Percentiles rank a stretch among this genome's conserved stretches.
phyloP scores from a whole-genome alignment of 768 basidiomycete genomes.

The Thelephora aurantiotincta region DNA sequence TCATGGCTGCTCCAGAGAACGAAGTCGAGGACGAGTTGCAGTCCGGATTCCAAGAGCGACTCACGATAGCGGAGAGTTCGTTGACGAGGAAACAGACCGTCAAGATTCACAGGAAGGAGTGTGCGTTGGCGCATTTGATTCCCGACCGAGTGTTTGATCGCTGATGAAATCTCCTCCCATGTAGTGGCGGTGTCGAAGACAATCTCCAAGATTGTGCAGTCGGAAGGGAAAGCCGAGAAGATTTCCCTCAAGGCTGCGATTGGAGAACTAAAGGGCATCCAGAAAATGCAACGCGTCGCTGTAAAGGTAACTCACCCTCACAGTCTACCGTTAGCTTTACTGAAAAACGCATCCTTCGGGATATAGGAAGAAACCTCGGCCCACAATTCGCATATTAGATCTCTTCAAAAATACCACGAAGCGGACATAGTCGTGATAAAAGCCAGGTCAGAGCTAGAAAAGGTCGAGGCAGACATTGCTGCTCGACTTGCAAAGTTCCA shows the following conservation, averaged over 20 bases:
- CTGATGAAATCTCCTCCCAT: neutral
- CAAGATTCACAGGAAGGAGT: neutral
- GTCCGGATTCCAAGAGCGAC: neutral
- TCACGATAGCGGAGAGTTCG: neutral
- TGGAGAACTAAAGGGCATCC: neutral
- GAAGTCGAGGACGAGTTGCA: neutral
- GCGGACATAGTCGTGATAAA: neutral
- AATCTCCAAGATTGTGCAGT: neutral
- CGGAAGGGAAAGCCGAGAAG: neutral
- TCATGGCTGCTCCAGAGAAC: neutral
- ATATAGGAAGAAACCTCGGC: neutral
- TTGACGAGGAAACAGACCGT: neutral
- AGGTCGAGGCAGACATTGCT: neutral
- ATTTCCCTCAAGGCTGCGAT: neutral
- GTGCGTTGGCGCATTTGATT: neutral
- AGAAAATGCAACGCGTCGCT: neutral
- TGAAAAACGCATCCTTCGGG: neutral
- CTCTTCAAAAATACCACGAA: neutral
- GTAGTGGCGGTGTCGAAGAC: neutral
- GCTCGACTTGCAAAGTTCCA: neutral
- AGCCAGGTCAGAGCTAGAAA: neutral
- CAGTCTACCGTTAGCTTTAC: neutral
- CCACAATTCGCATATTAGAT: neutral
- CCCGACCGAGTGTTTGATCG: neutral
- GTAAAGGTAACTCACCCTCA: neutral